phyloP scores from a whole-genome alignment of 805 yeast species.

The Wickerhamomyces rabaulensis region DNA sequence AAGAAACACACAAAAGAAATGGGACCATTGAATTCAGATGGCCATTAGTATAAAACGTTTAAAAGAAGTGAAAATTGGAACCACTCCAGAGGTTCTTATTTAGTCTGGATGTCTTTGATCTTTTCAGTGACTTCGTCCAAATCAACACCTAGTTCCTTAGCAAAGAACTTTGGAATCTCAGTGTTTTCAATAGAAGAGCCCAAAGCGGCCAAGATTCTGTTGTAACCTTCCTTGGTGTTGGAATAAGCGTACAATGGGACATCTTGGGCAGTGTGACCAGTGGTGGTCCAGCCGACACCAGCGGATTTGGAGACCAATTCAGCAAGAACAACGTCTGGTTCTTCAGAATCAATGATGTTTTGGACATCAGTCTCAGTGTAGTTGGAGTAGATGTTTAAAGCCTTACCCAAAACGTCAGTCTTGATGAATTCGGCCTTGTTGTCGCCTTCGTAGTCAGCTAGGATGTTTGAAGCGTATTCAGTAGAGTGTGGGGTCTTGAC shows the following conservation, averaged over 20 bases:
- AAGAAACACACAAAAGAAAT: no score
- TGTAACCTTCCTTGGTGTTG: conserved; percentile 44
- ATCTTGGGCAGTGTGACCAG: conserved; percentile 93
- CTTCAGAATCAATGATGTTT: conserved; percentile 31
- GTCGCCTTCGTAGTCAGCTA: conserved; percentile 30
- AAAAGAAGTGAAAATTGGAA: not conserved
- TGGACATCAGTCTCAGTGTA: conserved; percentile 44
- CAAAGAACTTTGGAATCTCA: conserved; percentile 77
- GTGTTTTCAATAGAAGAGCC: conserved; percentile 83
- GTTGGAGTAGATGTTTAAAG: conserved; percentile 17
- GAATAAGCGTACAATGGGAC: conserved; percentile 83
- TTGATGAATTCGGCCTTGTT: conserved; percentile 41
- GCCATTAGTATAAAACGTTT: not conserved
- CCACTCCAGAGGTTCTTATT: not conserved
- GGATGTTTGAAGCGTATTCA: conserved; percentile 52
- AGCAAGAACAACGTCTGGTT: conserved; percentile 44
- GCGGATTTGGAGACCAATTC: conserved; percentile 69
- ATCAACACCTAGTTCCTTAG: conserved; percentile 41
- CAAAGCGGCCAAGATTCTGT: conserved; percentile 41
- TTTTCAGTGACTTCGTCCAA: conserved; percentile 44
- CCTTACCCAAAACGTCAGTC: conserved; percentile 43
- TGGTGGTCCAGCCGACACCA: conserved; percentile 91
- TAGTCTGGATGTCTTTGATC: conserved; percentile 37
- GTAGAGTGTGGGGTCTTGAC: conserved; percentile 66
- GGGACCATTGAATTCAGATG: no score